Evolutionary conservation across 345 rosid species (phyloP).

Genomic region (Durio zibethinus): DNA sequence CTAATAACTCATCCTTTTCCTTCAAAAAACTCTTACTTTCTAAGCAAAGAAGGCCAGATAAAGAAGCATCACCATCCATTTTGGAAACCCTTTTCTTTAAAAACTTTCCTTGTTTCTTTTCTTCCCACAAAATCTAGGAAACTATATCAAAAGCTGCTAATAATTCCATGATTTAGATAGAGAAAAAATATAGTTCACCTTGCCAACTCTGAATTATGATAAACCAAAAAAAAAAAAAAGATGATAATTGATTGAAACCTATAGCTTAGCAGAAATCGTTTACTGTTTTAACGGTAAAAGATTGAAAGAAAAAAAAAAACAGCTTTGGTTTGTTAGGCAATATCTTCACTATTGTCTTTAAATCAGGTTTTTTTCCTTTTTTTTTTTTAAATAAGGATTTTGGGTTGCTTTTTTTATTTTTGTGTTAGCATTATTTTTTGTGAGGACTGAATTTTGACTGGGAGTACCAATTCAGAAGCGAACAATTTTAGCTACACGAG

Average conservation of each 20-base stretch:
- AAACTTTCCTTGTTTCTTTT: neutral
- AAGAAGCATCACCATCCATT: constrained; percentile 30
- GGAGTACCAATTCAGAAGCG: neutral
- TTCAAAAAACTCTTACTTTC: constrained; percentile 29
- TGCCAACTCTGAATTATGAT: neutral
- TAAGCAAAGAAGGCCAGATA: constrained; percentile 33
- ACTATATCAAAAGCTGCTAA: neutral
- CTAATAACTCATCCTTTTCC: constrained; percentile 22
- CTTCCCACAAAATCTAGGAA: neutral
- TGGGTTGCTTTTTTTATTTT: neutral
- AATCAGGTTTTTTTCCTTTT: neutral
- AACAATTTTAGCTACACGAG: constrained; percentile 3
- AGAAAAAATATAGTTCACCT: neutral
- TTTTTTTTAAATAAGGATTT: neutral
- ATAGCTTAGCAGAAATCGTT: neutral
- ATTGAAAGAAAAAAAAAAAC: neutral
- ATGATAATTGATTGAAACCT: neutral
- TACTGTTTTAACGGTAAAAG: constrained; percentile 7
- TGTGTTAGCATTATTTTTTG: too few relatives aligned
- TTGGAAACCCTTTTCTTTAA: neutral
- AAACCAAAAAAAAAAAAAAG: neutral
- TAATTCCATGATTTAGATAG: constrained; percentile 14
- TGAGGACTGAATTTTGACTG: constrained; percentile 16
- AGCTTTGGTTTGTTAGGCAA: neutral
- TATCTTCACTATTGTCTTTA: neutral